phyloP scores from a whole-genome alignment of 345 rosid genomes.

The Barbarea vulgaris region DNA sequence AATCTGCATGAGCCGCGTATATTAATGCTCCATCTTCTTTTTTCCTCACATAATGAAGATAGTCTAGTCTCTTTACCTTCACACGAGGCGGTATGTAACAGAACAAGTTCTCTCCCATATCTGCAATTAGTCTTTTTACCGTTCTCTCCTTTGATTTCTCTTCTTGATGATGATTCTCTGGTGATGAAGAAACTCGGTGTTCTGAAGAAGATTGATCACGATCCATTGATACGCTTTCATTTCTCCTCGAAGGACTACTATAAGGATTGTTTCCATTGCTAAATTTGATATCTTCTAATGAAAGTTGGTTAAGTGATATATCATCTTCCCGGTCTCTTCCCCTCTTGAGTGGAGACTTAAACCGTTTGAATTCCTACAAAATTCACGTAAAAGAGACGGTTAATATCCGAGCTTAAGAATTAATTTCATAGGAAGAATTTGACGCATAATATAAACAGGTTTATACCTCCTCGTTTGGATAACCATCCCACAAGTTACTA shows the following conservation, averaged over 20 bases:
- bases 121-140: conserved; percentile 52
- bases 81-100: conserved; percentile 71
- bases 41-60: conserved; percentile 69
- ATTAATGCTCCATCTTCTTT: conserved; percentile 54
- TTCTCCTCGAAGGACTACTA: conserved; percentile 18
- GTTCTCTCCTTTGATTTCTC: conserved; percentile 35
- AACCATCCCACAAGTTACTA: conserved; percentile 60
- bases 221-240: conserved; percentile 6
- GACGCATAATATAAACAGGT: background rate
- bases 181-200: background rate
- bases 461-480: conserved; percentile 53
- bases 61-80: conserved; percentile 56
- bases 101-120: conserved; percentile 76
- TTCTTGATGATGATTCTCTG: conserved; percentile 10
- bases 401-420: background rate
- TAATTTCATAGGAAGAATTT: background rate
- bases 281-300: conserved; percentile 24
- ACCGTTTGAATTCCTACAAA: conserved; percentile 13
- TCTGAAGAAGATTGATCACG: background rate
- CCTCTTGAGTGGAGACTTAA: conserved; percentile 32
- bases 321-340: conserved; percentile 47
- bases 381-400: background rate
- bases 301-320: conserved; percentile 7
- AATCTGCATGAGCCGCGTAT: conserved; percentile 77
- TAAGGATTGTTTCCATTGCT: conserved; percentile 28